These are phyloP conservation scores for Phylloboletellus chloephorus DNA, from an alignment of 1,284 basidiomycete genomes.

Conservation along the genomic window DNA sequence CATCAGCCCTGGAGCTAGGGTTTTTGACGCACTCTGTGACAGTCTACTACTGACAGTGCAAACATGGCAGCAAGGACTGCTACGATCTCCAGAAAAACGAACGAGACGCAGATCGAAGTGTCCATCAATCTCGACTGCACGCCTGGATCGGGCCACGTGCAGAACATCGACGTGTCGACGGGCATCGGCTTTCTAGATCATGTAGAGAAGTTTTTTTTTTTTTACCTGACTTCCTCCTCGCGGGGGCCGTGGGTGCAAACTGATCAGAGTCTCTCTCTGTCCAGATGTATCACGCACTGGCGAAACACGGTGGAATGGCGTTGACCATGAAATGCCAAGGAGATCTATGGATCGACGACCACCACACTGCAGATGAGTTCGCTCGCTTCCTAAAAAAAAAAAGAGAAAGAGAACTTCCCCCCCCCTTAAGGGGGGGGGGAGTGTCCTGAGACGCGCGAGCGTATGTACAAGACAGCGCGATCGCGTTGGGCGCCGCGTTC, in stretches of 20 bases:
- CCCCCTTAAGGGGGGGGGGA: too few species aligned
- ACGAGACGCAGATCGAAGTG: conserved; percentile 88
- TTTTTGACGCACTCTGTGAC: too few species aligned
- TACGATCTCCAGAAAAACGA: conserved; percentile 80
- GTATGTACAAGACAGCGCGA: conserved; percentile 84
- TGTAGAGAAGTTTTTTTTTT: too few species aligned
- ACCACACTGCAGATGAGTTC: conserved; percentile 96
- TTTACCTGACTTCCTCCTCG: conserved; percentile 6
- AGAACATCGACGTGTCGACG: conserved; percentile 84
- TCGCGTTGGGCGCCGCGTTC: conserved; percentile 91
- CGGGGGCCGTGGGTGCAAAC: conserved; percentile 5
- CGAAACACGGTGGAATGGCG: conserved; percentile 92
- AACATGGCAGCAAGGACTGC: conserved; percentile 59
- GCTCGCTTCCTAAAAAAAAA: too few species aligned
- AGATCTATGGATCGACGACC: conserved; percentile 97
- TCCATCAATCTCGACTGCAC: conserved; percentile 79
- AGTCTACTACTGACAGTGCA: too few species aligned
- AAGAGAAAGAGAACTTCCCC: too few species aligned
- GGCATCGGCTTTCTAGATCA: conserved; percentile 99
- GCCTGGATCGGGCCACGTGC: conserved; percentile 57
- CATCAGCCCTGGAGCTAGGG: too few species aligned
- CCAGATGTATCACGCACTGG: conserved; percentile 93
- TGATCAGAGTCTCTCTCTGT: conserved; percentile 11
- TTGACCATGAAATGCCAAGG: conserved; percentile 88
- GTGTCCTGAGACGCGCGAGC: too few species aligned